Conservation (phyloP, 805 yeast species). For the Yarrowia alimentaria region DNA sequence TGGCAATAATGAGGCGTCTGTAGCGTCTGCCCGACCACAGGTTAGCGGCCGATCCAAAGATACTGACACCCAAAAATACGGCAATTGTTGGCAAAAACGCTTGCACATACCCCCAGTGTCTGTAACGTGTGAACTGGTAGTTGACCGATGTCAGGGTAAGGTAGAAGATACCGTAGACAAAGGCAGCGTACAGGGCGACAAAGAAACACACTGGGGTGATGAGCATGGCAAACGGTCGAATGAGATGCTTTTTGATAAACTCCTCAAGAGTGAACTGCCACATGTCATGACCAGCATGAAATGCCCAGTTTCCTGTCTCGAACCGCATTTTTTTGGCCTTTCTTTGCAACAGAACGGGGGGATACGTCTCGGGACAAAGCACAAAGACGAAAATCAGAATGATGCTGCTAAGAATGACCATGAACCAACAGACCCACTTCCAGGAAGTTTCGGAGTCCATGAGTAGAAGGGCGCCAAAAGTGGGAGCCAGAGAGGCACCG, state of each 20-base stretch:
- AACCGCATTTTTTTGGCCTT: conserved; percentile 54
- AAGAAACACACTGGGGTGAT: conserved; percentile 63
- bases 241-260: conserved; percentile 66
- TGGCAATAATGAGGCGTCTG: conserved; percentile 47
- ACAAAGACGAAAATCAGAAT: conserved; percentile 49
- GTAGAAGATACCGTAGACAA: conserved; percentile 75
- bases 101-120: conserved; percentile 62
- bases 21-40: conserved; percentile 43
- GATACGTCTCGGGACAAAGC: conserved; percentile 63
- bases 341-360: conserved; percentile 49
- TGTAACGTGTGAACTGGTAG: conserved; percentile 57
- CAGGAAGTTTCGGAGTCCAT: conserved; percentile 51
- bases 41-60: conserved; percentile 32
- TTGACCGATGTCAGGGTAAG: conserved; percentile 48
- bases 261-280: conserved; percentile 68
- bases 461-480: conserved; percentile 63
- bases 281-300: conserved; percentile 91
- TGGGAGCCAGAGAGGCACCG: conserved; percentile 56
- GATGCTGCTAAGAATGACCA: conserved; percentile 60
- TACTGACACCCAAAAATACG: conserved; percentile 60
- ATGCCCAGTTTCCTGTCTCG: conserved; percentile 51
- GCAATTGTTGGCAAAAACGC: conserved; percentile 80
- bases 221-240: conserved; percentile 77
- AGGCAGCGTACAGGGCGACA: conserved; percentile 67
- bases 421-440: conserved; percentile 72